These are phyloP conservation scores for Harringtonia lauricola DNA, from an alignment of 2,329 filamentous ascomycete genomes.

Conservation along the genomic window DNA sequence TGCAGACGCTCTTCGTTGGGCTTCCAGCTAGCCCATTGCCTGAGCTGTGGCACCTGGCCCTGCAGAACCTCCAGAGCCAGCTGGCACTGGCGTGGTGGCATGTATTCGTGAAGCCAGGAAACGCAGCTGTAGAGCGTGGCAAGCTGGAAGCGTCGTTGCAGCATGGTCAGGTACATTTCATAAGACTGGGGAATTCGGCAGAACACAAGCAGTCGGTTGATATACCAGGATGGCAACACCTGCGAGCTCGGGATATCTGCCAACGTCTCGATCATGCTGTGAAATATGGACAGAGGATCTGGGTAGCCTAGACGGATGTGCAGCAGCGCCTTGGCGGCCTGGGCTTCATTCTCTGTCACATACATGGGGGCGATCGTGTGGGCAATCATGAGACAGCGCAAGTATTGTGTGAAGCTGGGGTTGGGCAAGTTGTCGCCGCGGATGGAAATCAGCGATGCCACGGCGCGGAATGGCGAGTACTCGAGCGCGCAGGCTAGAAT, in stretches of 20 bases:
- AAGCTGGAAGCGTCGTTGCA: neutral
- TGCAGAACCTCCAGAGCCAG: conserved; percentile 9
- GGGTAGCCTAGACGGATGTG: conserved; percentile 1
- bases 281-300: conserved; percentile 5
- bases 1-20: conserved; percentile 13
- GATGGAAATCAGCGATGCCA: neutral
- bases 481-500: conserved; percentile 5
- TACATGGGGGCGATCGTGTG: conserved; percentile 1
- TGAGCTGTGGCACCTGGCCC: conserved; percentile 8
- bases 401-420: conserved; percentile 4
- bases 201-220: conserved; percentile 7
- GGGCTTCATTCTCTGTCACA: conserved; percentile 2
- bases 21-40: conserved; percentile 11
- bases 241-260: conserved; percentile 1
- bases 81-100: conserved; percentile 27
- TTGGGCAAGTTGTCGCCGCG: conserved; percentile 2
- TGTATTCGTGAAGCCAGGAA: conserved; percentile 4
- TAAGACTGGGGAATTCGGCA: conserved; percentile 4
- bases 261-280: conserved; percentile 1
- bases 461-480: conserved; percentile 2
- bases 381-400: conserved; percentile 5
- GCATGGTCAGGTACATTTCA: neutral
- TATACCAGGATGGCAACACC: conserved; percentile 7
- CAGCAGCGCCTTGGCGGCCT: neutral
- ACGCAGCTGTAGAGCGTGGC: conserved; percentile 4